Percentiles rank a stretch among this genome's conserved stretches.
Conservation (phyloP, 352 stramenopile species). For the Phytophthora pseudosyringae region DNA sequence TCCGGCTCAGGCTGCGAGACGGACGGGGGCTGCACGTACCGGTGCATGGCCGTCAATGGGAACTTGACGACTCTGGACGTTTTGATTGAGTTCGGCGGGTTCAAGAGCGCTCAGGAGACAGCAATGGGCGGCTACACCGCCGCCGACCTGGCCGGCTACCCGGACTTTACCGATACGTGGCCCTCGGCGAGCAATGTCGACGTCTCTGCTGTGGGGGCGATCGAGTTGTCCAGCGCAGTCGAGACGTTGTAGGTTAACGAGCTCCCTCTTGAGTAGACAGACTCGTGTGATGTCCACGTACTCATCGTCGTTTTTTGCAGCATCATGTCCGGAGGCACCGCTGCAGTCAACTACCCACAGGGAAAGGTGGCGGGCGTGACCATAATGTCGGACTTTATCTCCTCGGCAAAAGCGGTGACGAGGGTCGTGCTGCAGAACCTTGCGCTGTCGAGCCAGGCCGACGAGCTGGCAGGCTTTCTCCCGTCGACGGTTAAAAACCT, state of each 20-base stretch:
- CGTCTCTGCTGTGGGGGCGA: slow-evolving; percentile 22
- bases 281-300: neutral
- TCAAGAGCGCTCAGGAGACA: slow-evolving; percentile 34
- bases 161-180: slow-evolving; percentile 34
- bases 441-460: slow-evolving; percentile 19
- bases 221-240: slow-evolving; percentile 28
- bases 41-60: slow-evolving; percentile 30
- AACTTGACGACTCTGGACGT: slow-evolving; percentile 30
- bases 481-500: slow-evolving; percentile 31
- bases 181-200: slow-evolving; percentile 36
- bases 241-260: slow-evolving; percentile 27
- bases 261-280: no score
- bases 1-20: slow-evolving; percentile 38
- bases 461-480: slow-evolving; percentile 27
- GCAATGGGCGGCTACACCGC: slow-evolving; percentile 21
- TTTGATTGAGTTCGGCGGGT: slow-evolving; percentile 37
- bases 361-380: slow-evolving; percentile 39
- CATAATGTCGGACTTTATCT: slow-evolving; percentile 28
- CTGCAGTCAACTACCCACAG: slow-evolving; percentile 31
- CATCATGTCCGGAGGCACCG: slow-evolving; percentile 34
- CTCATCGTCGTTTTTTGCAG: slow-evolving; percentile 13
- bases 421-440: slow-evolving; percentile 43
- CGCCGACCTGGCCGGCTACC: slow-evolving; percentile 12
- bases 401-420: slow-evolving; percentile 25
- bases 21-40: slow-evolving; percentile 38